A percentile compares a stretch with the other conserved stretches of the same genome.
phyloP scores from a whole-genome alignment of 2,329 filamentous ascomycete species.

The Phialophora verrucosa region DNA sequence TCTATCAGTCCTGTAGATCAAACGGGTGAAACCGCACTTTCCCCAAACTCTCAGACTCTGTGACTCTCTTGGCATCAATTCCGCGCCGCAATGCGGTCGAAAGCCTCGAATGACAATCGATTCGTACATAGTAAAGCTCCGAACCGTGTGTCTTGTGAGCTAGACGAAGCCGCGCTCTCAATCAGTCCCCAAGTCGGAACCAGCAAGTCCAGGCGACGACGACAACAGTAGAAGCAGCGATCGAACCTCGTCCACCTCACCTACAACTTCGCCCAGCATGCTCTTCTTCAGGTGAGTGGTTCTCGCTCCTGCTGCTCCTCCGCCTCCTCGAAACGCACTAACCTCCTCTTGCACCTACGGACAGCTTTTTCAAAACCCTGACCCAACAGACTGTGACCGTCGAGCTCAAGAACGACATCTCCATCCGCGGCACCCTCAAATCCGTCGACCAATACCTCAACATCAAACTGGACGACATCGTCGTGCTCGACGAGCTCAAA shows the following conservation, averaged over 20 bases:
- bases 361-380: conserved; percentile 91
- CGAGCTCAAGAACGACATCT: conserved; percentile 99
- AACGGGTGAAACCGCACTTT: neutral
- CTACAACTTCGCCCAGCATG: conserved; percentile 13
- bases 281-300: conserved; percentile 34
- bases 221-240: neutral
- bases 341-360: neutral
- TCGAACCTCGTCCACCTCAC: neutral
- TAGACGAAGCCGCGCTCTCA: neutral
- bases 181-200: neutral
- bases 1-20: neutral
- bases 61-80: conserved; percentile 16
- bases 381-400: conserved; percentile 97
- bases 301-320: neutral
- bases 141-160: neutral
- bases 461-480: conserved; percentile 96
- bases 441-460: conserved; percentile 99
- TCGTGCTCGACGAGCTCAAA: conserved; percentile 88
- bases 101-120: neutral
- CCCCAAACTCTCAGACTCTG: conserved; percentile 1
- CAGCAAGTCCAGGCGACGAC: neutral
- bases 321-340: neutral
- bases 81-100: neutral
- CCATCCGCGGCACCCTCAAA: conserved; percentile 92
- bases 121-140: neutral